These are phyloP conservation scores for Candida coquimbonensis DNA, from an alignment of 805 yeast species.

Conservation along the genomic window DNA sequence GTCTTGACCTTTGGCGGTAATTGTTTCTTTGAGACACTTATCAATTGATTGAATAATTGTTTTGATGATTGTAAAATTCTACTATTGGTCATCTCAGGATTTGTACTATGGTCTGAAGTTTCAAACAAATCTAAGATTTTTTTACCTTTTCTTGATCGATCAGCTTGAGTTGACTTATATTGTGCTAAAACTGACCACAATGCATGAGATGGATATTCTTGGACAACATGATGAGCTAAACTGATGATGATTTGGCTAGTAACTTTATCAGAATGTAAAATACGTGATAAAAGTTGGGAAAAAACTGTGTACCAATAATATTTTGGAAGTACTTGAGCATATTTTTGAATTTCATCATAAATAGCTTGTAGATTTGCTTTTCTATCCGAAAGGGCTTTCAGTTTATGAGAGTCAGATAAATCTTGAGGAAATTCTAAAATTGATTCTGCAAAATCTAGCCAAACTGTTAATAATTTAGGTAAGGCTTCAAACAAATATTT, in stretches of 20 bases:
- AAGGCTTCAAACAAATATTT: slow-evolving; percentile 72
- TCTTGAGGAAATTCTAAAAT: slow-evolving; percentile 18
- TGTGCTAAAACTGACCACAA: slow-evolving; percentile 81
- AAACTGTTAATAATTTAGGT: slow-evolving; percentile 83
- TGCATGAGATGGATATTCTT: slow-evolving; percentile 70
- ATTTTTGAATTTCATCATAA: slow-evolving; percentile 39
- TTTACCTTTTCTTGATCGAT: slow-evolving; percentile 40
- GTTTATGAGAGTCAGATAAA: slow-evolving; percentile 10
- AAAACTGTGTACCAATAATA: slow-evolving; percentile 75
- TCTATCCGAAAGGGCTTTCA: slow-evolving; percentile 20
- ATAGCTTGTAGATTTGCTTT: slow-evolving; percentile 37
- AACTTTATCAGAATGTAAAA: slow-evolving; percentile 52
- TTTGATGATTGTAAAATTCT: slow-evolving; percentile 16
- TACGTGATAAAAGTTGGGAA: slow-evolving; percentile 79
- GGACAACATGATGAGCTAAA: slow-evolving; percentile 52
- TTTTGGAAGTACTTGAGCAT: slow-evolving; percentile 40
- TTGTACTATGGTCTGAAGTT: slow-evolving; percentile 15
- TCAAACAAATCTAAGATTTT: slow-evolving; percentile 31
- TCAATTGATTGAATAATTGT: slow-evolving; percentile 22
- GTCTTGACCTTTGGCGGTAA: slow-evolving; percentile 10
- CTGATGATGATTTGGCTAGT: slow-evolving; percentile 49
- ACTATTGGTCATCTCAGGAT: slow-evolving; percentile 11
- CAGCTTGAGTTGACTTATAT: slow-evolving; percentile 46
- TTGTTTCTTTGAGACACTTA: slow-evolving; percentile 21
- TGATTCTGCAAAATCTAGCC: slow-evolving; percentile 68